phyloP scores from a whole-genome alignment of 208 protist genomes.

The Leishmania arabica region DNA sequence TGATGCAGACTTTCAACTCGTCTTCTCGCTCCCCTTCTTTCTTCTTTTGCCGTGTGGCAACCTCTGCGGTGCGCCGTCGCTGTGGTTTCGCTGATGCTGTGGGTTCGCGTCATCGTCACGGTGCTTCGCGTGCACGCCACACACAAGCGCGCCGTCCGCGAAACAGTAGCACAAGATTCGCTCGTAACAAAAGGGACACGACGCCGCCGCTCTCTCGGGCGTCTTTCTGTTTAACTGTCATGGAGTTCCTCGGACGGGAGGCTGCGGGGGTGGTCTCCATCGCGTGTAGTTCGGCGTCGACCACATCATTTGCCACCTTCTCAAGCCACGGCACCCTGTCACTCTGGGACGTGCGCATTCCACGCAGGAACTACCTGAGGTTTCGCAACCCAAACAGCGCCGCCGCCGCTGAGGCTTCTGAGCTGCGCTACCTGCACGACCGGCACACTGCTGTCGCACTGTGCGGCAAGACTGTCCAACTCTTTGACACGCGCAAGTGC shows the following conservation, averaged over 20 bases:
- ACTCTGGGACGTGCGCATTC: conserved; percentile 64
- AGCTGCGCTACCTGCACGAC: conserved; percentile 52
- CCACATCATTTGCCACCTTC: conserved; percentile 56
- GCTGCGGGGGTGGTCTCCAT: conserved; percentile 52
- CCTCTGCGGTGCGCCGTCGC: neutral
- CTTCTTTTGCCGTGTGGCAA: neutral
- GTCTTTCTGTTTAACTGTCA: neutral
- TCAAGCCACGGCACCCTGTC: conserved; percentile 36
- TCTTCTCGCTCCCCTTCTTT: neutral
- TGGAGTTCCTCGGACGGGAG: conserved; percentile 54
- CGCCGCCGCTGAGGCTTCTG: conserved; percentile 32
- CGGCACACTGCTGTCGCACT: conserved; percentile 48
- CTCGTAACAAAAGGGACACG: neutral
- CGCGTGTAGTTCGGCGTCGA: conserved; percentile 23
- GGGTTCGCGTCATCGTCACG: neutral
- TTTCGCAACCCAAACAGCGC: conserved; percentile 20
- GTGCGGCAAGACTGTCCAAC: conserved; percentile 39
- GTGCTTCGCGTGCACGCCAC: neutral
- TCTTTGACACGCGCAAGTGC: conserved; percentile 53
- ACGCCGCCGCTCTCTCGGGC: neutral
- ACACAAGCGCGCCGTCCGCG: neutral
- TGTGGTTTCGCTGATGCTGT: neutral
- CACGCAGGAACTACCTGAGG: conserved; percentile 37
- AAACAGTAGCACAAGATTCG: neutral
- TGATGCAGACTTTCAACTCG: neutral